Conservation (phyloP, 192 early-diverging fungal species). For the Endogone sp. region DNA sequence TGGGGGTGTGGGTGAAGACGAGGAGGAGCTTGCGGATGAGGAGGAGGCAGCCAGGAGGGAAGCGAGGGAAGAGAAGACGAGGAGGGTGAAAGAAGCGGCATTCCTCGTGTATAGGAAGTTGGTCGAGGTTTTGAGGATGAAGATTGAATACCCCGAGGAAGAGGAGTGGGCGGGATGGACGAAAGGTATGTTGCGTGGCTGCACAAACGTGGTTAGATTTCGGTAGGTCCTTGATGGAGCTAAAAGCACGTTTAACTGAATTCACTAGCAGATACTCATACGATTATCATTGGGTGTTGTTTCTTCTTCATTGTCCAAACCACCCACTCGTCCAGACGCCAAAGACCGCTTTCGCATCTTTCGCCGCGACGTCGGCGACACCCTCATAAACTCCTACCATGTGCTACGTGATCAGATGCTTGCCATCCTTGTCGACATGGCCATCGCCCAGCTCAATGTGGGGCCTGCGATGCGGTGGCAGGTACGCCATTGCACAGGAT, state of each 20-base stretch:
- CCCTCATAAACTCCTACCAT: conserved; percentile 65
- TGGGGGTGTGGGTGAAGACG: conserved; percentile 8
- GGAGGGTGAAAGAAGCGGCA: neutral
- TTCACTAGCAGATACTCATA: too few species aligned
- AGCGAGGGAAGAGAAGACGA: neutral
- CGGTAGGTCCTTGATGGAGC: too few species aligned
- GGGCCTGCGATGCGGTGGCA: neutral
- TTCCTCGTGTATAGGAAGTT: conserved; percentile 44
- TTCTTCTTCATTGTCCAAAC: too few species aligned
- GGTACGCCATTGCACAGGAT: neutral
- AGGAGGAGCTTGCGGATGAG: conserved; percentile 9
- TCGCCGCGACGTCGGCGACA: conserved; percentile 72
- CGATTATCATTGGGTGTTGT: too few species aligned
- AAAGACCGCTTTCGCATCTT: conserved; percentile 57
- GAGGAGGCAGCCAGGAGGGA: neutral
- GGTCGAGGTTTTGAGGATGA: conserved; percentile 47
- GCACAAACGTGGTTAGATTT: neutral
- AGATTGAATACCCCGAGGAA: conserved; percentile 51
- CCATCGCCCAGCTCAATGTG: neutral
- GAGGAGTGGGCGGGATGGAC: conserved; percentile 49
- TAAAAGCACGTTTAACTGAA: neutral
- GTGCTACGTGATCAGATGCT: conserved; percentile 57
- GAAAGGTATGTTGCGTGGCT: conserved; percentile 40
- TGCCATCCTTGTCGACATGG: neutral
- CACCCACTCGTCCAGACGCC: conserved; percentile 34